Conservation (phyloP, 805 yeast genomes). For the Saturnispora serradocipensis region DNA sequence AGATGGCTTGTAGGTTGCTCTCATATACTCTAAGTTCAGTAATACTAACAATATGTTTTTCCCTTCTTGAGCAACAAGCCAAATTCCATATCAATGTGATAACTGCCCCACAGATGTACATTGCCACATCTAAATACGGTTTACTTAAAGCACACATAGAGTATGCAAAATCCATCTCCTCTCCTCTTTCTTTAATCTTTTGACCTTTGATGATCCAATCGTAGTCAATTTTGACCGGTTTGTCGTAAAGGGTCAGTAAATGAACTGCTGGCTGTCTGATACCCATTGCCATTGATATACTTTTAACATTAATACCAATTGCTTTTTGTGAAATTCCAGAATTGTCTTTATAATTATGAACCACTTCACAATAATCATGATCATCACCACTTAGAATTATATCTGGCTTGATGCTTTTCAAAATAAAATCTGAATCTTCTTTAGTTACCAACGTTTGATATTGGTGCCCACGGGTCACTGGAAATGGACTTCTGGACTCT, state of each 20-base stretch:
- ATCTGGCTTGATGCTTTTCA: constrained; percentile 52
- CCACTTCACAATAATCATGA: constrained; percentile 84
- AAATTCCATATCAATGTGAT: constrained; percentile 12
- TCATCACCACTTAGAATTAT: constrained; percentile 89
- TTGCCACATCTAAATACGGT: constrained; percentile 35
- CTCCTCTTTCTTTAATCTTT: constrained; percentile 25
- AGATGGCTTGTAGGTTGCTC: neutral
- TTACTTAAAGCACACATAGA: constrained; percentile 37
- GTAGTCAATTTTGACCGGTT: constrained; percentile 9
- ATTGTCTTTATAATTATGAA: constrained; percentile 33
- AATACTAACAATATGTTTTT: neutral
- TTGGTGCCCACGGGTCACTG: constrained; percentile 67
- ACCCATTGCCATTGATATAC: constrained; percentile 90
- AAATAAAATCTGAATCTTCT: constrained; percentile 46
- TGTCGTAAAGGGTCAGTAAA: constrained; percentile 21
- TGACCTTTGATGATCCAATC: constrained; percentile 22
- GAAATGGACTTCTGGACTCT: constrained; percentile 58
- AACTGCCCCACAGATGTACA: constrained; percentile 32
- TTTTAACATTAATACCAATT: constrained; percentile 43
- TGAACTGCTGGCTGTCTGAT: constrained; percentile 30
- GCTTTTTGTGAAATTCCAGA: constrained; percentile 2
- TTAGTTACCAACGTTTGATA: constrained; percentile 78
- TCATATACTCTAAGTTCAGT: neutral
- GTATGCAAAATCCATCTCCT: constrained; percentile 29
- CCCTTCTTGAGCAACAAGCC: neutral